Base-by-base conservation (phyloP, 768 basidiomycete species). In the Tricholoma sp. region DNA sequence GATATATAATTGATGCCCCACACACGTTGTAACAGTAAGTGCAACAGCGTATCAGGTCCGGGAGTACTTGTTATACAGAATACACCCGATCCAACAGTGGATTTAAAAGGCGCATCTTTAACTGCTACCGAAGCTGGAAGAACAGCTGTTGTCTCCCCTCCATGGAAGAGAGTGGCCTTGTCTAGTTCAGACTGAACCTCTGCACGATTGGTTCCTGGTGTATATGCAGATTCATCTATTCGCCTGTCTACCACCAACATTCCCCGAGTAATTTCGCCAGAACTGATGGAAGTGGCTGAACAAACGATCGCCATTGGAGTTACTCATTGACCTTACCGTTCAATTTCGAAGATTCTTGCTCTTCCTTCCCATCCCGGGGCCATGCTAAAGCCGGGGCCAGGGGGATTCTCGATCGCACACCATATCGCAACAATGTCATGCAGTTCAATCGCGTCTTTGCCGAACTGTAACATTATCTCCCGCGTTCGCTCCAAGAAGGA, bases 391-490 rank as follows among this genome's bases (percentile, higher is more conserved):
- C 18, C 63, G 59, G n/a, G 3, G 43, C 72, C 70, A 6, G 83
- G 85, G 16, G 88, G 86, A 57, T 88, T 84, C 56, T 79, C 78
- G 14, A 91, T 83, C 1, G 91, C 89, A 69, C 86, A 93, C 91
- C 92, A 96, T 14, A 96, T 80, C 2, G 91, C 89, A 10, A 86
- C 85, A 46, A 94, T 88, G 63, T 98, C 94, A 64, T 98, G 94
- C 55, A 95, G 78, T 72, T 94, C 90, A 83, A 97, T 81, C 4
- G 81, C 87, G 66, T 95, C 93, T 59, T 87, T 84, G 7, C 92
- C 92, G 59, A 84, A 93, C 50, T 76, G 64, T n/a, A 83, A 57
- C 88, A 95, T 93, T 52, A 94, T 72, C 59, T 85, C 85, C 32
- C 89, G 74, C 3, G 89, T 82, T 45, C 84, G 79, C 66, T 88